Evolutionary conservation across 2,329 filamentous ascomycete species (phyloP).

Genomic region (Esteya vermicola): DNA sequence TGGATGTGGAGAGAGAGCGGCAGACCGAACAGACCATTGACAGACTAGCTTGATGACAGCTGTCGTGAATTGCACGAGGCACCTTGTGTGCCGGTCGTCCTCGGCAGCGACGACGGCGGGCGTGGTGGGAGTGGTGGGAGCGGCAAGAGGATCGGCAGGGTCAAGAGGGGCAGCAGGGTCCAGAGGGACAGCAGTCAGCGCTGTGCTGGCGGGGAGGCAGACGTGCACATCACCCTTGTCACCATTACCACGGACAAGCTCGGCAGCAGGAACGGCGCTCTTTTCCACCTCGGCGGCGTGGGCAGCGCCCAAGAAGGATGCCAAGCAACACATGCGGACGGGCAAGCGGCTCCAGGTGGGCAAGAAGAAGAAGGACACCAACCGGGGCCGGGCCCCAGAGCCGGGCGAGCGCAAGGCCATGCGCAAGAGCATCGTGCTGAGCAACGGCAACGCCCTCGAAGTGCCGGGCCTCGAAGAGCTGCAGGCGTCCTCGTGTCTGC

Average conservation of each 20-base stretch:
- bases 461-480: constrained; percentile 55
- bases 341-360: constrained; percentile 27
- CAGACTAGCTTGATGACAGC: no score
- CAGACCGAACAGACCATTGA: background rate
- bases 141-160: background rate
- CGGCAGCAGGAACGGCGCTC: background rate
- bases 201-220: background rate
- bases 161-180: background rate
- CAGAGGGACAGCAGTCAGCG: background rate
- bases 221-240: background rate
- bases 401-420: constrained; percentile 75
- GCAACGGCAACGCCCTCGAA: constrained; percentile 82
- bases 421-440: constrained; percentile 79
- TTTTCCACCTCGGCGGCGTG: constrained; percentile 21
- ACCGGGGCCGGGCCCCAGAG: constrained; percentile 40
- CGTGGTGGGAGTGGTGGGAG: background rate
- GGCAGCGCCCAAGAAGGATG: background rate
- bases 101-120: constrained; percentile 1
- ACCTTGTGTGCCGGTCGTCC: constrained; percentile 6
- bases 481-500: constrained; percentile 30
- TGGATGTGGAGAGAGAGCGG: background rate
- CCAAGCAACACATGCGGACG: constrained; percentile 12
- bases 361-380: constrained; percentile 36
- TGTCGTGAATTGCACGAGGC: constrained; percentile 7
- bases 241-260: background rate